A percentile compares a stretch with the other conserved stretches of the same genome.
phyloP scores from a whole-genome alignment of 2,329 filamentous ascomycete species.

The Ceratocystis destructans region DNA sequence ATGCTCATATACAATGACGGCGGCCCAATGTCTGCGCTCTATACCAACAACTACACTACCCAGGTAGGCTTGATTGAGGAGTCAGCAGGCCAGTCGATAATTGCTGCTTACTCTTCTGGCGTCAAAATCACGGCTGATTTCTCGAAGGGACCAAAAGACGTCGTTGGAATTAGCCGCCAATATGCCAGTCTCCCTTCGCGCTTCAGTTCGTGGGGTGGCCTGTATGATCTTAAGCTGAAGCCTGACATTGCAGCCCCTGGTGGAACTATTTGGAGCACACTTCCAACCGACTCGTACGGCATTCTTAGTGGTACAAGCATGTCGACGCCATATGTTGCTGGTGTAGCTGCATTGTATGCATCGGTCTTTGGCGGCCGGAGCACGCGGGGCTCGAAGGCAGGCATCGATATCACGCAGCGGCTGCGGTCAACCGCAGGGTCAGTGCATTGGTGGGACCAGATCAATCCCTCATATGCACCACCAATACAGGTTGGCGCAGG shows the following conservation, averaged over 20 bases:
- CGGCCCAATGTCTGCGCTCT: conserved; percentile 5
- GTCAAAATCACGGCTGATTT: conserved; percentile 32
- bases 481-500: conserved; percentile 33
- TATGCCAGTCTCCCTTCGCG: conserved; percentile 31
- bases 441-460: conserved; percentile 15
- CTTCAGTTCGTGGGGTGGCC: conserved; percentile 40
- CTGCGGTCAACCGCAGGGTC: conserved; percentile 13
- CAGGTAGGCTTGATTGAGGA: conserved; percentile 21
- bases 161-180: conserved; percentile 23
- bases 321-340: conserved; percentile 41
- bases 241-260: conserved; percentile 39
- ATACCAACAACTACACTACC: conserved; percentile 13
- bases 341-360: conserved; percentile 35
- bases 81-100: conserved; percentile 23
- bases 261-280: conserved; percentile 38
- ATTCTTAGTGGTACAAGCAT: conserved; percentile 43
- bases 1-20: conserved; percentile 30
- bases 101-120: conserved; percentile 23
- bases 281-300: conserved; percentile 32
- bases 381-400: conserved; percentile 24
- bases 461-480: conserved; percentile 23
- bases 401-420: conserved; percentile 13
- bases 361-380: conserved; percentile 30
- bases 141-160: conserved; percentile 23
- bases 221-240: conserved; percentile 38